Percentiles rank a stretch among this genome's conserved stretches.
Evolutionary conservation across 225 moss, liverwort and hornwort genomes (phyloP).

Genomic region (Marchantia paleacea): DNA sequence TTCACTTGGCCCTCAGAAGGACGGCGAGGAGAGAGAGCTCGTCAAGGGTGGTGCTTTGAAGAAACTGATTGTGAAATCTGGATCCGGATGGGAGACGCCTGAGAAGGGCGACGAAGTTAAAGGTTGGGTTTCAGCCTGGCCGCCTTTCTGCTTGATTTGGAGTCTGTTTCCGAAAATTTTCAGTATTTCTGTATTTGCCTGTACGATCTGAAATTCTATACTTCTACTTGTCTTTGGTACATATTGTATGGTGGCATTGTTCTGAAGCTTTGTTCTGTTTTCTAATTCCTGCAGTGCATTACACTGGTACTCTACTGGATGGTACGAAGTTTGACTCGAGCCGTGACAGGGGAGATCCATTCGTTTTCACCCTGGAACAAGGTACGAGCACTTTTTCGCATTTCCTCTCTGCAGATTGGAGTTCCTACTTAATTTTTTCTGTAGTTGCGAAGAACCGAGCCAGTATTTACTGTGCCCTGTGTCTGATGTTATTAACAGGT

Average conservation of each 20-base stretch:
- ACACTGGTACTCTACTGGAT: slow-evolving; percentile 89
- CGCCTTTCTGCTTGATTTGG: background rate
- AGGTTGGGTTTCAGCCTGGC: slow-evolving; percentile 37
- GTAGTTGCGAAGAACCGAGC: too few relatives aligned
- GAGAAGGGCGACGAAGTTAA: slow-evolving; percentile 92
- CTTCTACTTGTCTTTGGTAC: background rate
- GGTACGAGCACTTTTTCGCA: slow-evolving; percentile 17
- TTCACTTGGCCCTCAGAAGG: slow-evolving; percentile 37
- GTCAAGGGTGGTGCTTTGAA: slow-evolving; percentile 78
- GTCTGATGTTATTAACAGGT: slow-evolving; percentile 34
- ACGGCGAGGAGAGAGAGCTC: slow-evolving; percentile 74
- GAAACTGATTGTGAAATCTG: slow-evolving; percentile 63
- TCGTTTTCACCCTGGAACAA: slow-evolving; percentile 62
- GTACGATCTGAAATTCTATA: background rate
- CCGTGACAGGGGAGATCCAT: slow-evolving; percentile 68
- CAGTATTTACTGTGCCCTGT: too few relatives aligned
- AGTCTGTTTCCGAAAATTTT: background rate
- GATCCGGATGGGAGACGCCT: slow-evolving; percentile 84
- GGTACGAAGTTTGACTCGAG: slow-evolving; percentile 97
- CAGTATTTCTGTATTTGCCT: background rate
- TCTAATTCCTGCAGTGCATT: slow-evolving; percentile 64
- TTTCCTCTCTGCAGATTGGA: too few relatives aligned
- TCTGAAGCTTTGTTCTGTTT: background rate
- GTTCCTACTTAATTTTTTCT: too few relatives aligned
- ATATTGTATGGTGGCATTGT: too few relatives aligned